These are phyloP conservation scores for Diaporthe citriasiana DNA, from an alignment of 2,329 filamentous ascomycete genomes.

Conservation along the genomic window DNA sequence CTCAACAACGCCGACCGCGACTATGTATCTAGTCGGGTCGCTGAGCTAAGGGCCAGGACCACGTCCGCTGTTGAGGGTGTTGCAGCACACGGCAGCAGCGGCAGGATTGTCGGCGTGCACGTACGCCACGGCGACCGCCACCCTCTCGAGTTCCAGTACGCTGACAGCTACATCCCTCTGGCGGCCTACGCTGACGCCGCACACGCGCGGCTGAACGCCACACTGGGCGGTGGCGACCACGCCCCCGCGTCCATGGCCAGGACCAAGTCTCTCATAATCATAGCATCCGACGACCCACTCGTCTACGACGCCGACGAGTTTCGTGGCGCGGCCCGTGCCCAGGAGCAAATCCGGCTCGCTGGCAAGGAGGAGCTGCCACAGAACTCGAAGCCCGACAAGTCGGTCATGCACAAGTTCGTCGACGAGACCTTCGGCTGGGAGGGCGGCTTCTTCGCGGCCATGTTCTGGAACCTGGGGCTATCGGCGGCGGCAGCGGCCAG, in stretches of 20 bases:
- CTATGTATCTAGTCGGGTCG: conserved; percentile 74
- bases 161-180: conserved; percentile 82
- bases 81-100: conserved; percentile 62
- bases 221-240: conserved; percentile 53
- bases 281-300: conserved; percentile 86
- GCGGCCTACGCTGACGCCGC: conserved; percentile 76
- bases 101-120: conserved; percentile 78
- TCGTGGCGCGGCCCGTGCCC: conserved; percentile 67
- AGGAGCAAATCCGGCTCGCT: conserved; percentile 83
- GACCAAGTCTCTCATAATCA: conserved; percentile 65
- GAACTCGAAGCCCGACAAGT: conserved; percentile 58
- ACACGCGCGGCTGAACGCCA: conserved; percentile 65
- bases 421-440: conserved; percentile 89
- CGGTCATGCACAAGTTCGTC: conserved; percentile 74
- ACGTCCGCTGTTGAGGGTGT: conserved; percentile 59
- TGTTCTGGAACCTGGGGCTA: conserved; percentile 85
- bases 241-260: conserved; percentile 52
- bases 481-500: conserved; percentile 54
- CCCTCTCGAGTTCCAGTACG: conserved; percentile 82
- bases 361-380: conserved; percentile 66
- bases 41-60: conserved; percentile 64
- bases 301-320: conserved; percentile 79
- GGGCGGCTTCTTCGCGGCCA: conserved; percentile 84
- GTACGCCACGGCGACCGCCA: conserved; percentile 85
- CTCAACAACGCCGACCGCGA: conserved; percentile 74